Evolutionary conservation across 2,329 filamentous ascomycete genomes (phyloP).

Genomic region (Tolypocladium tundrense): DNA sequence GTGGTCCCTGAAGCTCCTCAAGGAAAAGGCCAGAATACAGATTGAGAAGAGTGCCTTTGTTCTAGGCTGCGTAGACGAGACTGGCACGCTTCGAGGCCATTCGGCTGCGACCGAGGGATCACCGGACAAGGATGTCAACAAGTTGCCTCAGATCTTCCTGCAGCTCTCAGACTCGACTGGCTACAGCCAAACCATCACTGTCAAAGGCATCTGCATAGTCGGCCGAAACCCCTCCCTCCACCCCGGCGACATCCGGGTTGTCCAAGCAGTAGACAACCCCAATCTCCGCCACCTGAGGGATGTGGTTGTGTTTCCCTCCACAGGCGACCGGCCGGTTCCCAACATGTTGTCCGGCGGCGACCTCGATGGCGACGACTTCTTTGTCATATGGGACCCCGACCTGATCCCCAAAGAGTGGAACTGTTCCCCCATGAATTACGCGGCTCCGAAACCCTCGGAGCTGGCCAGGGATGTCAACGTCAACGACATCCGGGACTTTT

Average conservation of each 20-base stretch:
- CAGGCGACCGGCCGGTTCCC: conserved; percentile 72
- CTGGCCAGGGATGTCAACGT: conserved; percentile 55
- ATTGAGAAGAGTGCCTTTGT: conserved; percentile 79
- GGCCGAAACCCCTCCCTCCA: conserved; percentile 92
- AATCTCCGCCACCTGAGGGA: conserved; percentile 68
- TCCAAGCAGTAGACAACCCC: conserved; percentile 68
- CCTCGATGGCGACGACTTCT: conserved; percentile 90
- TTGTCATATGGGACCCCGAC: conserved; percentile 79
- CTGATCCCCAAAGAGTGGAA: conserved; percentile 65
- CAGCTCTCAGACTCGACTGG: conserved; percentile 57
- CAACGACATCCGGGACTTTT: conserved; percentile 71
- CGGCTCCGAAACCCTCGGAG: conserved; percentile 42
- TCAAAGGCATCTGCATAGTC: conserved; percentile 71
- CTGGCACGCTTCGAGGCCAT: conserved; percentile 62
- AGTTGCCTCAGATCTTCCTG: conserved; percentile 78
- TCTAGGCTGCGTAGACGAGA: conserved; percentile 84
- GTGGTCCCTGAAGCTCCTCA: conserved; percentile 82
- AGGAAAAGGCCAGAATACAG: conserved; percentile 81
- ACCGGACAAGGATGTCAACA: conserved; percentile 31
- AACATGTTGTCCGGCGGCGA: conserved; percentile 97
- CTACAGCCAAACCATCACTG: conserved; percentile 46
- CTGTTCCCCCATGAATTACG: conserved; percentile 67
- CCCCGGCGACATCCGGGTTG: conserved; percentile 81
- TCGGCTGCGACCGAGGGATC: conserved; percentile 33
- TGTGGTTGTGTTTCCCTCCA: conserved; percentile 78